Evolutionary conservation across 2,329 filamentous ascomycete species (phyloP).

Genomic region (Nectriaceae sp.): DNA sequence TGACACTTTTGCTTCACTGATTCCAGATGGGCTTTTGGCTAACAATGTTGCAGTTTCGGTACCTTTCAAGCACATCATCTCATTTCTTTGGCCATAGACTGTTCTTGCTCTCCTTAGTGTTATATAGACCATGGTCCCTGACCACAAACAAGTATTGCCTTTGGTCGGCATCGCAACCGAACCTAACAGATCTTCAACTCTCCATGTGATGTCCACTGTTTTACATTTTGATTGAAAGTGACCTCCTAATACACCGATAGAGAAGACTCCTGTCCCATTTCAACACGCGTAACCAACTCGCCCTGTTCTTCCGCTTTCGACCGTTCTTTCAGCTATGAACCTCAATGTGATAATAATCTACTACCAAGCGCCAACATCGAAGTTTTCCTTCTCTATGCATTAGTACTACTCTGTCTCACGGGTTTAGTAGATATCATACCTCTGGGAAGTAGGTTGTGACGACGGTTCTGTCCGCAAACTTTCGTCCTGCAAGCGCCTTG

Average conservation of each 20-base stretch:
- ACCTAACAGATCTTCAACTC: neutral
- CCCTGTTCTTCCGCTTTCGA: neutral
- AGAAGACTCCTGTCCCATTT: constrained; percentile 18
- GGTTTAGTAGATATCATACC: constrained; percentile 47
- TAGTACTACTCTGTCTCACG: constrained; percentile 24
- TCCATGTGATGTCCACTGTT: constrained; percentile 26
- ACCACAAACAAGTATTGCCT: too few relatives aligned
- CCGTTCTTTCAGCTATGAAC: constrained; percentile 12
- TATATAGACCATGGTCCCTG: too few relatives aligned
- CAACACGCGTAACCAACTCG: constrained; percentile 20
- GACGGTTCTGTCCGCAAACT: constrained; percentile 95
- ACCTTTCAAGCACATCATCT: neutral
- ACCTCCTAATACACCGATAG: constrained; percentile 23
- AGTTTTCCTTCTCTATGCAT: constrained; percentile 73
- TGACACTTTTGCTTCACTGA: constrained; percentile 7
- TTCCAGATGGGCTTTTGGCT: constrained; percentile 13
- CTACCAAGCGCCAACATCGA: constrained; percentile 88
- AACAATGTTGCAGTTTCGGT: constrained; percentile 18
- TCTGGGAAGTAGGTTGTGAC: constrained; percentile 97
- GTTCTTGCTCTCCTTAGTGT: too few relatives aligned
- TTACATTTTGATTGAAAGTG: constrained; percentile 33
- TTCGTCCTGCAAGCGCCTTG: constrained; percentile 86
- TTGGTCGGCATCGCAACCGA: neutral
- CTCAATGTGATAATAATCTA: neutral
- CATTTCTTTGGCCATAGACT: too few relatives aligned